Percentiles rank a stretch among this genome's conserved stretches.
These are phyloP conservation scores for Senna siamea DNA, from an alignment of 306 rosid species.

Conservation along the genomic window DNA sequence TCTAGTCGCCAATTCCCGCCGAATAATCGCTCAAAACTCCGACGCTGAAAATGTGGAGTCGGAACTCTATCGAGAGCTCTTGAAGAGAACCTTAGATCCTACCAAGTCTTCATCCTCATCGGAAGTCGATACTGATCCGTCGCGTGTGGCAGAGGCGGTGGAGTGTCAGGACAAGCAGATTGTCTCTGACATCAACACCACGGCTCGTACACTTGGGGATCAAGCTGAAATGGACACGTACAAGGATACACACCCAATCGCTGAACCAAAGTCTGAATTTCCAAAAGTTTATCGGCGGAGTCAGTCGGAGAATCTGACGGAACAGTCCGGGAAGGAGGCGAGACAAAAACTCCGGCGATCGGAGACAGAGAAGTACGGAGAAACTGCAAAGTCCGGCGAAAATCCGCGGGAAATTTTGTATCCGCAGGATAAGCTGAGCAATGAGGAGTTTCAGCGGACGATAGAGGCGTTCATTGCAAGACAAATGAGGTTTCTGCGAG, in stretches of 20 bases:
- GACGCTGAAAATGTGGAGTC: not conserved
- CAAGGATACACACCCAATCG: not conserved
- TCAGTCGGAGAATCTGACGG: constrained; percentile 50
- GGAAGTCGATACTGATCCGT: constrained; percentile 4
- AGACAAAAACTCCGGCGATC: constrained; percentile 52
- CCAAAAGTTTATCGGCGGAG: constrained; percentile 45
- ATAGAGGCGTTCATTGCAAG: constrained; percentile 81
- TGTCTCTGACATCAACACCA: constrained; percentile 37
- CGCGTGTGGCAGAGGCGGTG: constrained; percentile 21
- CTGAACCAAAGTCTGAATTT: constrained; percentile 12
- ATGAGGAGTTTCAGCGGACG: constrained; percentile 76
- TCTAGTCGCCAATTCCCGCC: constrained; percentile 57
- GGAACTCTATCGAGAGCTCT: not conserved
- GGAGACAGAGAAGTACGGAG: constrained; percentile 50
- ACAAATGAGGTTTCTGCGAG: constrained; percentile 68
- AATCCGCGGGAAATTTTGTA: constrained; percentile 10
- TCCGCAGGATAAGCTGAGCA: constrained; percentile 62
- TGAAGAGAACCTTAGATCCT: not conserved
- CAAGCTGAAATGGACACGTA: constrained; percentile 25
- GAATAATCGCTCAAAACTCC: not conserved
- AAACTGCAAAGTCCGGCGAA: not conserved
- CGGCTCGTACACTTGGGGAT: not conserved
- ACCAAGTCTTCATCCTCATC: not conserved
- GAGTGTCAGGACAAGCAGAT: constrained; percentile 59
- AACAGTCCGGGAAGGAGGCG: not conserved